phyloP scores from a whole-genome alignment of 2,329 filamentous ascomycete species.

The Cladobotryum mycophilum region DNA sequence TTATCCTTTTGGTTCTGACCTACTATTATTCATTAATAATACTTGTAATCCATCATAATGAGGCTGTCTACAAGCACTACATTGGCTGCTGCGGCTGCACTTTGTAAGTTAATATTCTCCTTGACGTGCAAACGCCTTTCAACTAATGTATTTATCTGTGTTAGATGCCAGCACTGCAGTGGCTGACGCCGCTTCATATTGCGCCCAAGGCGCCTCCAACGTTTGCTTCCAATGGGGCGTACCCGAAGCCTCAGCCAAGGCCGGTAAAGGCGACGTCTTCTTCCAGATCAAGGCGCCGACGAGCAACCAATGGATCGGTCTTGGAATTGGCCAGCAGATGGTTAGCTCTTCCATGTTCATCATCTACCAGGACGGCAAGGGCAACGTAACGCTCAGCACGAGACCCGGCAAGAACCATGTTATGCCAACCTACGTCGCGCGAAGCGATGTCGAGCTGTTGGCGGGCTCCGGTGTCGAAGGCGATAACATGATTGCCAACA shows the following conservation, averaged over 20 bases:
- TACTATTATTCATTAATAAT: neutral
- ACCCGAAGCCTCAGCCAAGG: conserved; percentile 41
- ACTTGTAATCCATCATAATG: conserved; percentile 6
- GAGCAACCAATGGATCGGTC: conserved; percentile 49
- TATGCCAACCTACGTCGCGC: conserved; percentile 40
- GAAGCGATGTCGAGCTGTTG: conserved; percentile 46
- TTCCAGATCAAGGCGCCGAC: conserved; percentile 53
- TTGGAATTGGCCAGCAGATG: conserved; percentile 54
- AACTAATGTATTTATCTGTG: neutral
- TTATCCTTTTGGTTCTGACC: neutral
- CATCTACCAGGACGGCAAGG: conserved; percentile 51
- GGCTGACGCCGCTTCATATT: conserved; percentile 30
- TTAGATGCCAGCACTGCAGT: conserved; percentile 17
- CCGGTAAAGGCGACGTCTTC: conserved; percentile 50
- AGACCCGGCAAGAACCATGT: conserved; percentile 42
- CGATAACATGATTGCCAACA: conserved; percentile 53
- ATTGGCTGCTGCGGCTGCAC: conserved; percentile 9
- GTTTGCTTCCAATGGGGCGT: conserved; percentile 53
- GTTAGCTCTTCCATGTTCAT: conserved; percentile 54
- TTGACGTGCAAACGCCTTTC: neutral
- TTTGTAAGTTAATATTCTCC: conserved; percentile 12
- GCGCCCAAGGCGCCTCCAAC: conserved; percentile 31
- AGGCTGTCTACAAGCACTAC: conserved; percentile 6
- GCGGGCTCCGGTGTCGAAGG: conserved; percentile 50
- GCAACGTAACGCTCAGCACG: conserved; percentile 57